Base-by-base conservation (phyloP, 345 rosid genomes). In the Salix viminalis region DNA sequence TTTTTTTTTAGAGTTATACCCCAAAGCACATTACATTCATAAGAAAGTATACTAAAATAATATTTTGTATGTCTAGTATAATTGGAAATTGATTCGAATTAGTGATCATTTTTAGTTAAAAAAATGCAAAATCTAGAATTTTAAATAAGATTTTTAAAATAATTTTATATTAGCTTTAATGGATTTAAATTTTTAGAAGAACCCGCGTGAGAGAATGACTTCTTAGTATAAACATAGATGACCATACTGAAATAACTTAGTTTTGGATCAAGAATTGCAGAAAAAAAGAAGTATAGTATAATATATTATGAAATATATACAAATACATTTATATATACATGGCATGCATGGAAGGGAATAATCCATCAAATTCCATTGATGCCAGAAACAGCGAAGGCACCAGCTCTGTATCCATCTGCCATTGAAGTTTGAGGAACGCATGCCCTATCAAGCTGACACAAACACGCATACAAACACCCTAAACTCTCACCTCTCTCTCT, bases 401-500 rank as follows among this genome's bases (percentile, higher is more conserved):
- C 62, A 23, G 64, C 28, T 23, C 64, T 58, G 11, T n/a, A 4
- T 58, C 26, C 3, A 1, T 58, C 15, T 23, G 64, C 64, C 52
- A 69, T 71, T 58, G 76, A 78, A 76, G 76, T 81, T 83, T 74
- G 85, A 77, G 41, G 41, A 77, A 65, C 83, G 86, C 87, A 80
- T 82, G 86, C 84, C 75, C 65, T 73, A 71, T 75, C 52, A 74
- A 76, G 80, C 85, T 83, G 88, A 83, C 86, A 79, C 82, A 73
- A 64, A 81, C 19, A 74, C 75, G 48, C 71, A 67, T 23, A 37
- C 54, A 56, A 23, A 58, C 62, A 58, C 64, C 62, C 62, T n/a
- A 58, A 58, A 58, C 62, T 8, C 62, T 58, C 62, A 23, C 64
- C 64, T 58, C 62, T 10, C 64, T 10, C 9, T n/a, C 37, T 41